These are phyloP conservation scores for Mycena rebaudengoi DNA, from an alignment of 768 basidiomycete genomes.

Conservation along the genomic window DNA sequence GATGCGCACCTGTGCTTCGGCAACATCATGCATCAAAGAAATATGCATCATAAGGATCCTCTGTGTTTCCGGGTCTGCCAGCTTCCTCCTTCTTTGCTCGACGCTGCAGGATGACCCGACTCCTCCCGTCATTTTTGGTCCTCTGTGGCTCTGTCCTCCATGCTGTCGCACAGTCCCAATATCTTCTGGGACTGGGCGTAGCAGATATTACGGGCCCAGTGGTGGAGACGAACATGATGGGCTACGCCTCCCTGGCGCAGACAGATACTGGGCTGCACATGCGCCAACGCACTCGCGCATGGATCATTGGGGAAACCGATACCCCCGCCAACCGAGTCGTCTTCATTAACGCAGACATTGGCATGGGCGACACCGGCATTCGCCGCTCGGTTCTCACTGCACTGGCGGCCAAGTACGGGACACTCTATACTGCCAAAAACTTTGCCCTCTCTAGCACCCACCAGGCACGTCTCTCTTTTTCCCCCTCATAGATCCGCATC, in stretches of 20 bases:
- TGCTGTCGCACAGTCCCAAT: conserved; percentile 47
- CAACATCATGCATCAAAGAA: too few species aligned
- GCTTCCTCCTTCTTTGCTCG: neutral
- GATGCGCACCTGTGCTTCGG: too few species aligned
- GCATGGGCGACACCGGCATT: conserved; percentile 82
- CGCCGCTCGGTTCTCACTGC: conserved; percentile 71
- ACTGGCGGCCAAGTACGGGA: conserved; percentile 64
- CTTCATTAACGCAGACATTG: conserved; percentile 85
- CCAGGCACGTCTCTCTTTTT: conserved; percentile 23
- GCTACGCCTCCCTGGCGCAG: conserved; percentile 72
- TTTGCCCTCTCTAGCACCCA: conserved; percentile 82
- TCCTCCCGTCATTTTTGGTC: conserved; percentile 19
- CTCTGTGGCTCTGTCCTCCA: conserved; percentile 15
- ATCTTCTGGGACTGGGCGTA: conserved; percentile 71
- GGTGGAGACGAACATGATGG: conserved; percentile 89
- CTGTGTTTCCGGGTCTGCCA: too few species aligned
- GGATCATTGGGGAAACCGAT: conserved; percentile 72
- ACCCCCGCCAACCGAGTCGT: conserved; percentile 67
- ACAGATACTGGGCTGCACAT: conserved; percentile 81
- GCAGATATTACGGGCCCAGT: conserved; percentile 70
- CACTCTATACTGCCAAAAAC: conserved; percentile 73
- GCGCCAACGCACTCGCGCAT: conserved; percentile 81
- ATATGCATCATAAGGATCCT: too few species aligned
- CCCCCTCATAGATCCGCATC: neutral
- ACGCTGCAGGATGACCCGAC: conserved; percentile 17